Evolutionary conservation across 441 rosid species (phyloP), one percentile per base, ranked within the genome.

Genomic region (Sinapis alba): DNA sequence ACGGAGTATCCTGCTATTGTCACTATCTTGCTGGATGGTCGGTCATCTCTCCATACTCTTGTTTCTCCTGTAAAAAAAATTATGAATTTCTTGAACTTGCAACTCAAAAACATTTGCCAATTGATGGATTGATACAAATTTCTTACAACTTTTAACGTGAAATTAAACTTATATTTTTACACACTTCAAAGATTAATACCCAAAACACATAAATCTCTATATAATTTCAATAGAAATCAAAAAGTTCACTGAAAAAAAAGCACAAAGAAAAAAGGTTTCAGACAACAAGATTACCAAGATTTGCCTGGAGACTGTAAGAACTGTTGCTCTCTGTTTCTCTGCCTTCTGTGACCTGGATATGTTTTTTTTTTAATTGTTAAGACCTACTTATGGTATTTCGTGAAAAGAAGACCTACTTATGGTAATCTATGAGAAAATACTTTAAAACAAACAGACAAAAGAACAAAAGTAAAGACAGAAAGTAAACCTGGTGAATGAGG

Each of bases 11-110:
- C 69, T 73, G 61, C 38, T 62, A 78, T 73, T 43, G 81, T 73
- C 62, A 78, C 78, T 9, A 78, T 68, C 47, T 78, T 68, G 63
- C 75, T 73, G 6, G 81, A 62, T 43, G 81, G 81, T 54, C 62
- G 15, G 9, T 56, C 78, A 0, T 56, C 71, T 56, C 81, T 68
- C 23, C n/a, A 24, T 13, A 62, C 56, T 5, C 74, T 73, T 9
- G 78, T 78, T 26, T 54, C 67, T 62, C 78, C 78, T 78, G 5
- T 24, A 10, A 76, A n/a, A 2, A 59, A 38, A 74, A 18, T 58
- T 27, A 66, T 1, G 6, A 30, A 7, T 30, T 30, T 30, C 34
- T 30, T 30, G 34, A 30, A 30, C 1, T 30, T 30, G 8, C 34
- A 7, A 30, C 34, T 30, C 34, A 30, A 30, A 30, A 23, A 23